phyloP scores from a whole-genome alignment of 306 rosid genomes.

The Corylus americana region DNA sequence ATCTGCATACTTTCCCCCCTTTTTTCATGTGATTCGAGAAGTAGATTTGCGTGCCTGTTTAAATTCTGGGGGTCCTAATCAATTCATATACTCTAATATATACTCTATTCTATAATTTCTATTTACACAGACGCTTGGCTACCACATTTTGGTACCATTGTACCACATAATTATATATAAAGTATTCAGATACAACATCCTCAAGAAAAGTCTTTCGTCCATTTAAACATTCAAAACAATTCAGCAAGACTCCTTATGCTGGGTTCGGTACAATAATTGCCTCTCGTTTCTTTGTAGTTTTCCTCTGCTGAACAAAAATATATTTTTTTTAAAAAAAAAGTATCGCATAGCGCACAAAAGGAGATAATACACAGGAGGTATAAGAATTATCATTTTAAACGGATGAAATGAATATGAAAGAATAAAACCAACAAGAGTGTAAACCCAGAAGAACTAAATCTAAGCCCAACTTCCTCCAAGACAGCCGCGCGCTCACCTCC shows the following conservation, averaged over 20 bases:
- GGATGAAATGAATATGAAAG: slow-evolving; percentile 4
- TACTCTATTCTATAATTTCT: too few species aligned
- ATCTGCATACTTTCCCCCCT: too few species aligned
- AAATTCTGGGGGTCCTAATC: too few species aligned
- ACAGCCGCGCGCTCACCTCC: neutral
- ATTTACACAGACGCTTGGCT: too few species aligned
- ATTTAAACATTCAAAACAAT: neutral
- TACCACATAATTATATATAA: neutral
- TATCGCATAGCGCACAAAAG: neutral
- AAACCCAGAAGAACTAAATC: too few species aligned
- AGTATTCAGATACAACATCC: neutral
- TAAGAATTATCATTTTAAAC: neutral
- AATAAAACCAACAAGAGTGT: neutral
- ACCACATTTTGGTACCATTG: too few species aligned
- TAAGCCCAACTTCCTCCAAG: too few species aligned
- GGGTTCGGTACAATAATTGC: neutral
- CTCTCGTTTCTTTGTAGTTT: neutral
- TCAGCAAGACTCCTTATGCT: neutral
- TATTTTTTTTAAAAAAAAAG: neutral
- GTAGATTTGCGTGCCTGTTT: too few species aligned
- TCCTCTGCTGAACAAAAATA: neutral
- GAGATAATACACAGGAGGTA: neutral
- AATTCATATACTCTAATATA: too few species aligned
- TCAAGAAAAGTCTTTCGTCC: neutral
- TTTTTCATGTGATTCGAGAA: too few species aligned